Conservation (phyloP, 768 basidiomycete genomes). For the Boletus vermiculosoides region DNA sequence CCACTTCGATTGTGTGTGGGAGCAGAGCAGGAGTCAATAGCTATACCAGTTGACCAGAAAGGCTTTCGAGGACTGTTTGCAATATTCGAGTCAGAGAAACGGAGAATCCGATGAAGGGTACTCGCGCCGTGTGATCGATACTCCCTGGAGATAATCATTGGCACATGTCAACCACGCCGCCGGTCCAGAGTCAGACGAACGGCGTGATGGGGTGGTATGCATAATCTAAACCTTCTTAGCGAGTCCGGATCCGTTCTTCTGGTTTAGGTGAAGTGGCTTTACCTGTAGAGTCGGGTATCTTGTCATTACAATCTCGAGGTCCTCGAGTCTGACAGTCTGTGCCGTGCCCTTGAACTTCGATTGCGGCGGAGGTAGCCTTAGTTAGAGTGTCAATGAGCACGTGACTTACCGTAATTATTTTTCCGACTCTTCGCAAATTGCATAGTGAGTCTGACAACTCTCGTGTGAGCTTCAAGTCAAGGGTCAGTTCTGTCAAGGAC, state of each 20-base stretch:
- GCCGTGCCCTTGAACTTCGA: background rate
- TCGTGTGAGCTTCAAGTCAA: slow-evolving; percentile 14
- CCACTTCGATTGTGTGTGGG: background rate
- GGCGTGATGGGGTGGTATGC: background rate
- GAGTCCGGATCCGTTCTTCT: background rate
- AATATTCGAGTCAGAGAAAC: background rate
- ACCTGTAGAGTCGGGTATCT: background rate
- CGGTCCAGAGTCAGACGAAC: background rate
- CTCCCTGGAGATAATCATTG: slow-evolving; percentile 13
- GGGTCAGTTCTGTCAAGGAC: background rate
- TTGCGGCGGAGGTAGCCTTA: background rate
- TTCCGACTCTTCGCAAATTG: background rate
- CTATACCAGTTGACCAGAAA: background rate
- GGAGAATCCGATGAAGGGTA: background rate
- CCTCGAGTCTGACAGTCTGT: background rate
- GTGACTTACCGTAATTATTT: slow-evolving; percentile 19
- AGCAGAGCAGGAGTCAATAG: background rate
- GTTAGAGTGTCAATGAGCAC: slow-evolving; percentile 10
- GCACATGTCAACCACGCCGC: slow-evolving; percentile 19
- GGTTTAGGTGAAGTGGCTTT: background rate
- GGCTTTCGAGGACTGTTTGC: background rate
- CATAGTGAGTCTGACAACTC: background rate
- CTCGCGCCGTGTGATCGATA: slow-evolving; percentile 3
- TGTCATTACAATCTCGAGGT: background rate
- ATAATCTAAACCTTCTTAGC: slow-evolving; percentile 4